Conservation (phyloP, 805 yeast genomes). For the Candida sphagnicola region DNA sequence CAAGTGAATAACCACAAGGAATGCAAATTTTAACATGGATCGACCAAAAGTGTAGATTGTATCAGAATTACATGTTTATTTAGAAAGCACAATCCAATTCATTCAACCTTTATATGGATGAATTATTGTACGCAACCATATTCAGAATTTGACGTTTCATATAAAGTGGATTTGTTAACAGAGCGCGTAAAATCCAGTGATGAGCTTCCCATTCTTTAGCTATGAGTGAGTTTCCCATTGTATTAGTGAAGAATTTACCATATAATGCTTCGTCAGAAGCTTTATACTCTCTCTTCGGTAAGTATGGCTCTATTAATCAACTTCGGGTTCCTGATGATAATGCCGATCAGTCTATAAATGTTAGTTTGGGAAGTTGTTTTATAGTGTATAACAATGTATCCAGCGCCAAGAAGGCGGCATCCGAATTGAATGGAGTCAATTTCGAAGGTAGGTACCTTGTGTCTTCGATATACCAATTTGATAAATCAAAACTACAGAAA, state of each 20-base stretch:
- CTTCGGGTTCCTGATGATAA: slow-evolving; percentile 31
- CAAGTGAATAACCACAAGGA: too few relatives aligned
- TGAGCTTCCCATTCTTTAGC: not conserved
- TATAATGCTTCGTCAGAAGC: slow-evolving; percentile 44
- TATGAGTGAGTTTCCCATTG: slow-evolving; percentile 32
- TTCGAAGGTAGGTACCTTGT: slow-evolving; percentile 57
- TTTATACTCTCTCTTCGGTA: slow-evolving; percentile 49
- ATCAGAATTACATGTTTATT: too few relatives aligned
- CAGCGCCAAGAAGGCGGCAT: slow-evolving; percentile 48
- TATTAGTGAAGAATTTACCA: slow-evolving; percentile 57
- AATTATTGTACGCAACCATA: too few relatives aligned
- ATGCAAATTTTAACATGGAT: too few relatives aligned
- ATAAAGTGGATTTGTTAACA: too few relatives aligned
- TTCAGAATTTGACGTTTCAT: too few relatives aligned
- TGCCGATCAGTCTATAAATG: not conserved
- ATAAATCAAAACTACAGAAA: slow-evolving; percentile 24
- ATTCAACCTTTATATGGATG: too few relatives aligned
- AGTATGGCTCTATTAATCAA: slow-evolving; percentile 55
- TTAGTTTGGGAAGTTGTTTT: slow-evolving; percentile 43
- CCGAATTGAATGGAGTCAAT: slow-evolving; percentile 58
- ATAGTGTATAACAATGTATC: slow-evolving; percentile 48
- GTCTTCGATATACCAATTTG: slow-evolving; percentile 45
- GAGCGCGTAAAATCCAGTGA: too few relatives aligned
- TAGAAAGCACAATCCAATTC: too few relatives aligned
- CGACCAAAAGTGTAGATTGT: too few relatives aligned